Evolutionary conservation across 129 eudicot genomes (phyloP), one percentile per base, ranked within the genome.

Genomic region (Flaveria sonorensis): DNA sequence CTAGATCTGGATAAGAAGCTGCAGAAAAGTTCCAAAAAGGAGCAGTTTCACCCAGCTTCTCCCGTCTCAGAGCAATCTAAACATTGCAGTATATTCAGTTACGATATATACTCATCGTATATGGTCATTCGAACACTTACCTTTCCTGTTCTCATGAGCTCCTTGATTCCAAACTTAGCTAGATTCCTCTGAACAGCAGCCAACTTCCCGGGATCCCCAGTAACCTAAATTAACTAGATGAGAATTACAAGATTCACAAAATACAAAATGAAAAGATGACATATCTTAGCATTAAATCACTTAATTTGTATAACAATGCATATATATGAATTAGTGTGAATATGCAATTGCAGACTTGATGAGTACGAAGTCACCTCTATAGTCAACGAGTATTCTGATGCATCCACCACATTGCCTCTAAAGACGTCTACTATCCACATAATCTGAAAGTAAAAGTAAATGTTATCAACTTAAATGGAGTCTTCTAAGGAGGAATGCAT

Each of bases 121-220:
- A 57, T 32, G 70, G 55, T 63, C 48, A 21, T 50, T 39, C 67
- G 6, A 21, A 32, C 71, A 70, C 48, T 76, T 72, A 94, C 98
- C 94, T 87, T 94, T 78, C 99, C 99, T 43, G 99, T 94, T 86
- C 97, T 88, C 19, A 90, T 91, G 59, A 94, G 84, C 83, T 94
- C 94, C 80, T 83, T 89, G 67, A 91, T 89, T 59, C 99, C 99
- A 76, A 91, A 91, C 82, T 91, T 89, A 23, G 81, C 81, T 67
- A 94, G 75, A 81, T 91, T 94, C 76, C 93, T 94, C 76, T 80
- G 84, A 16, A 94, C 87, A 71, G 97, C 93, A 68, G 61, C 96
- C 83, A 91, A 86, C 85, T 94, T 94, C 21, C 99, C 99, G 56
- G 99, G 99, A 80, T 94, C 99, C 83, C 99, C 99, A 72, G 99